Evolutionary conservation across 2,329 filamentous ascomycete species (phyloP).

Genomic region (Colletotrichum aenigma): DNA sequence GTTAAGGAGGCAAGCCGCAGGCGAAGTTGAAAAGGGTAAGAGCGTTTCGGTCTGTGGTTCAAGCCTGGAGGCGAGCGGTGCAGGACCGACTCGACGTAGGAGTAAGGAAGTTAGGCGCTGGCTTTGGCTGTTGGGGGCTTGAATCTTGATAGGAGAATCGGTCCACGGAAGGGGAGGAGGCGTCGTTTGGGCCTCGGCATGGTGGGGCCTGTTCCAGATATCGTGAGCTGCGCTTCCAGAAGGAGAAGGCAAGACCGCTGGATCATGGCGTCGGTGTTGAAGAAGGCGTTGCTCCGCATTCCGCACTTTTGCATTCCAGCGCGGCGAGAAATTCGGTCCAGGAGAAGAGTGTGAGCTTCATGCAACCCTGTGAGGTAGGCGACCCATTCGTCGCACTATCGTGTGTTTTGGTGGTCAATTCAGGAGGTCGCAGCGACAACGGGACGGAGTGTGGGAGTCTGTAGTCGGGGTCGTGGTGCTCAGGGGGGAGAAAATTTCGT

Average conservation of each 20-base stretch:
- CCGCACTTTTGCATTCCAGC: background rate
- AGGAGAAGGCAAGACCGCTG: conserved; percentile 10
- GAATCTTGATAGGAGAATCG: background rate
- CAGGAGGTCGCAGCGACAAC: background rate
- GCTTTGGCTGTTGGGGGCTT: background rate
- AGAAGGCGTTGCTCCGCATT: background rate
- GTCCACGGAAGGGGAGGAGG: background rate
- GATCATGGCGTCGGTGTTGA: conserved; percentile 4
- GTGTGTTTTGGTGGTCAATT: background rate
- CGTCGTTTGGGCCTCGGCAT: background rate
- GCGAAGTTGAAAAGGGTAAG: background rate
- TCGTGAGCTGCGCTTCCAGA: conserved; percentile 6
- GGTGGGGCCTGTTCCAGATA: conserved; percentile 11
- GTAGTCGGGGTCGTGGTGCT: background rate
- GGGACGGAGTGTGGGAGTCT: background rate
- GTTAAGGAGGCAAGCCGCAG: background rate
- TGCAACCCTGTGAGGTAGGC: background rate
- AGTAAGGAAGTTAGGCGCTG: background rate
- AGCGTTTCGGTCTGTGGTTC: conserved; percentile 6
- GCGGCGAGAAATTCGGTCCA: background rate
- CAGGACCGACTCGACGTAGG: background rate
- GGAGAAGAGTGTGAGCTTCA: background rate
- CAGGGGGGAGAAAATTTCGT: background rate
- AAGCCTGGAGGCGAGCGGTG: background rate
- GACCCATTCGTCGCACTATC: background rate